Conservation (phyloP, 306 rosid genomes). For the Quercus alba region DNA sequence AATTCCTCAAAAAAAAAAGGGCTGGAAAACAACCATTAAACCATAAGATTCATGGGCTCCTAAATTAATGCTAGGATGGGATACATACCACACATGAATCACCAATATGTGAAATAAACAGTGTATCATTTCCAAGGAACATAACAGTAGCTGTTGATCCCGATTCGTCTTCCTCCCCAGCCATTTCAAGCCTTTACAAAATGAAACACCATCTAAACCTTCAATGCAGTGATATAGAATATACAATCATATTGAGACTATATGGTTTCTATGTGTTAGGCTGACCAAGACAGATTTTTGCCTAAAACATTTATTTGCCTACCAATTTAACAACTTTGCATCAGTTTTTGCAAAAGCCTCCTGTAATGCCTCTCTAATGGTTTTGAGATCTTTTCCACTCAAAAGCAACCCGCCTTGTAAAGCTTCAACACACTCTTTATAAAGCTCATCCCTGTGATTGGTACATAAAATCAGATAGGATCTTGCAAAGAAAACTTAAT, state of each 20-base stretch:
- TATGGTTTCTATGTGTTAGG: neutral
- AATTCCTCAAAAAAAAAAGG: neutral
- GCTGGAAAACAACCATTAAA: neutral
- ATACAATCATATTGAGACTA: conserved; percentile 32
- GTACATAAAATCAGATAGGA: conserved; percentile 24
- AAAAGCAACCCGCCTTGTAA: conserved; percentile 73
- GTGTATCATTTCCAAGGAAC: conserved; percentile 52
- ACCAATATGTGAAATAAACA: conserved; percentile 83
- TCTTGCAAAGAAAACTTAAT: neutral
- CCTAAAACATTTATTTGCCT: conserved; percentile 21
- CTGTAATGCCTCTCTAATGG: conserved; percentile 58
- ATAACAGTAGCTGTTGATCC: conserved; percentile 88
- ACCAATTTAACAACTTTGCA: conserved; percentile 62
- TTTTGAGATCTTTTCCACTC: conserved; percentile 52
- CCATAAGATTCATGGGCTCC: neutral
- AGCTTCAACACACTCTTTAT: conserved; percentile 78
- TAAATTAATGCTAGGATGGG: conserved; percentile 1
- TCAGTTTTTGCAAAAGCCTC: conserved; percentile 74
- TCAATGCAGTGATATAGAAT: conserved; percentile 36
- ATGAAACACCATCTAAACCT: conserved; percentile 59
- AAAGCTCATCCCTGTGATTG: conserved; percentile 76
- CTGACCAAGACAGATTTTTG: neutral
- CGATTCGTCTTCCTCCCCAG: conserved; percentile 69
- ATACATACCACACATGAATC: conserved; percentile 83
- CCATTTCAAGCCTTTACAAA: conserved; percentile 82